These are phyloP conservation scores for Rhodosporidiobolus sp. DNA, from an alignment of 768 basidiomycete species.

Conservation along the genomic window DNA sequence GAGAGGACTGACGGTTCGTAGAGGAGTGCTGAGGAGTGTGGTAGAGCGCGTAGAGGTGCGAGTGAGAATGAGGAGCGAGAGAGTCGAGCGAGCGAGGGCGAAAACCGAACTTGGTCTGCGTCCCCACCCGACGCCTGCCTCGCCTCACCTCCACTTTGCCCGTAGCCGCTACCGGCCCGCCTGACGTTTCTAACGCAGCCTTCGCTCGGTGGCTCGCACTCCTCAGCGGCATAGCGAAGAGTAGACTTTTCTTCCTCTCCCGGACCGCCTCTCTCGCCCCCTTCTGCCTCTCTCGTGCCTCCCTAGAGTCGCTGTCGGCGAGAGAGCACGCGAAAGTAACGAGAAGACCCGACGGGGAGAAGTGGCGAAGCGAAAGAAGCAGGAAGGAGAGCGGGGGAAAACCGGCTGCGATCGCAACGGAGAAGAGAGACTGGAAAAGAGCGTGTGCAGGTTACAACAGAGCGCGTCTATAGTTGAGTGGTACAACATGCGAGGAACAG, in stretches of 20 bases:
- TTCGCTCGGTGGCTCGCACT: too few relatives aligned
- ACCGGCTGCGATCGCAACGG: neutral
- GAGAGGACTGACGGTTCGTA: neutral
- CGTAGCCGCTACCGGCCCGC: too few relatives aligned
- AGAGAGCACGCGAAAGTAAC: too few relatives aligned
- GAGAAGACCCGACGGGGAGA: neutral
- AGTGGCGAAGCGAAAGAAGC: neutral
- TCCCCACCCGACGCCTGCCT: too few relatives aligned
- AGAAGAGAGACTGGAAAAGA: neutral
- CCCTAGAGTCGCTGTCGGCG: neutral
- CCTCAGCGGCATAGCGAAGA: too few relatives aligned
- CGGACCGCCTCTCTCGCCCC: too few relatives aligned
- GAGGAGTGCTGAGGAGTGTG: neutral
- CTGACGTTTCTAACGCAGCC: too few relatives aligned
- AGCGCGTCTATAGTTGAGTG: neutral
- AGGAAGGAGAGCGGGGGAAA: neutral
- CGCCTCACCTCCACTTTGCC: too few relatives aligned
- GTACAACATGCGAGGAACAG: neutral
- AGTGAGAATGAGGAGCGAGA: neutral
- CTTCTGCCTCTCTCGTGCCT: too few relatives aligned
- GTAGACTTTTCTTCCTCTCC: too few relatives aligned
- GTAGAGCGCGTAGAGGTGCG: neutral
- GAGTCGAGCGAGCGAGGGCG: too few relatives aligned
- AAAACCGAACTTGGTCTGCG: too few relatives aligned
- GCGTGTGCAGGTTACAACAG: neutral